phyloP scores from a whole-genome alignment of 768 basidiomycete genomes.

The Suillus bovinus region DNA sequence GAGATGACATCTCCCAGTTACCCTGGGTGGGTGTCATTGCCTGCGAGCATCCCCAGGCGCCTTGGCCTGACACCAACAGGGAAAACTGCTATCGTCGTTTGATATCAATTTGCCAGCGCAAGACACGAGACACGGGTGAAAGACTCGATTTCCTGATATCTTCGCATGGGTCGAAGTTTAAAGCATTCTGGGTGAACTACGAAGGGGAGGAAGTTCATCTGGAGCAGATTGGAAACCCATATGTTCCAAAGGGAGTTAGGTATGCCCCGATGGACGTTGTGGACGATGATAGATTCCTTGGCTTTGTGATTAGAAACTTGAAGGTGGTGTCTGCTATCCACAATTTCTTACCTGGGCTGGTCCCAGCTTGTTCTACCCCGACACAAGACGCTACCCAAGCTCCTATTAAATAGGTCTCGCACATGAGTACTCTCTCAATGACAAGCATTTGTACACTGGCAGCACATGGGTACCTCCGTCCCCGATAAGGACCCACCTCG shows the following conservation, averaged over 20 bases:
- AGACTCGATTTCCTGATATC: neutral
- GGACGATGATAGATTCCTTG: neutral
- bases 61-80: neutral
- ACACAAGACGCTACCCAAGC: neutral
- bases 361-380: neutral
- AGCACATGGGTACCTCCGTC: neutral
- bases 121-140: neutral
- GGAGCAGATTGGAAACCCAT: neutral
- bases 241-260: neutral
- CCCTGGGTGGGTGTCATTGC: conserved; percentile 1
- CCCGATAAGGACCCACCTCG: neutral
- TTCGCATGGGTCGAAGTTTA: neutral
- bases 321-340: neutral
- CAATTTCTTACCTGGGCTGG: neutral
- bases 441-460: neutral
- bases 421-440: neutral
- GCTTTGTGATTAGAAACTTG: neutral
- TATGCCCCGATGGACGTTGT: neutral
- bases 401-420: neutral
- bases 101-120: neutral
- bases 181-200: conserved; percentile 2
- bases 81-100: neutral
- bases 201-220: neutral
- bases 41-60: conserved; percentile 1
- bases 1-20: neutral